A percentile compares a stretch with the other conserved stretches of the same genome.
Evolutionary conservation across 1,139 yeast genomes (phyloP).

Genomic region (Zhuliangozyma parablackwelliae): DNA sequence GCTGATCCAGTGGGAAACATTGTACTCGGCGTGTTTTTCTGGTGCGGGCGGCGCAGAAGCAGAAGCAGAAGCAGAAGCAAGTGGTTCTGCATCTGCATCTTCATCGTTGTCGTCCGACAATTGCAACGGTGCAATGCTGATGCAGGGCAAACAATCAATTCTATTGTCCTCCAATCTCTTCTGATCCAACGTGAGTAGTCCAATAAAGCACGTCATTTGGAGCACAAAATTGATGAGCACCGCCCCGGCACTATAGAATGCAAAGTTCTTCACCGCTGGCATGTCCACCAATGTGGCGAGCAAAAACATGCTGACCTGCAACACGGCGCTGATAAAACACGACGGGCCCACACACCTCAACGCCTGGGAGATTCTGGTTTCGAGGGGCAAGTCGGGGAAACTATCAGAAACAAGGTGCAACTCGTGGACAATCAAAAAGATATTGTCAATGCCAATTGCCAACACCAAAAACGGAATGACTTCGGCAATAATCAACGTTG

Average conservation of each 20-base stretch:
- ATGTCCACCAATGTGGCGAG: slow-evolving; percentile 78
- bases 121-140: slow-evolving; percentile 16
- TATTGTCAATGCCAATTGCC: slow-evolving; percentile 94
- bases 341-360: slow-evolving; percentile 82
- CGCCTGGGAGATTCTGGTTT: slow-evolving; percentile 56
- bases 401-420: slow-evolving; percentile 49
- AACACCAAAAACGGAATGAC: slow-evolving; percentile 92
- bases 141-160: slow-evolving; percentile 56
- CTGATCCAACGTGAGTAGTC: slow-evolving; percentile 69
- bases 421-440: slow-evolving; percentile 81
- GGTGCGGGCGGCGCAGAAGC: background rate
- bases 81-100: slow-evolving; percentile 3
- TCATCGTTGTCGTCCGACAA: slow-evolving; percentile 6
- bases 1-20: slow-evolving; percentile 22
- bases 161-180: slow-evolving; percentile 54
- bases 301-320: slow-evolving; percentile 74
- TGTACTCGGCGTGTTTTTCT: slow-evolving; percentile 18
- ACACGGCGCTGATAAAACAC: slow-evolving; percentile 67
- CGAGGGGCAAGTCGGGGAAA: slow-evolving; percentile 22
- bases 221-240: slow-evolving; percentile 69
- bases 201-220: slow-evolving; percentile 78
- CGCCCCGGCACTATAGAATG: slow-evolving; percentile 85
- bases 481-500: slow-evolving; percentile 90
- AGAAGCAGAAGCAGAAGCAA: no score
- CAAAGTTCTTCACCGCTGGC: slow-evolving; percentile 96